Evolutionary conservation across 495 filamentous ascomycete genomes (phyloP).

Genomic region (Xylaria curta): DNA sequence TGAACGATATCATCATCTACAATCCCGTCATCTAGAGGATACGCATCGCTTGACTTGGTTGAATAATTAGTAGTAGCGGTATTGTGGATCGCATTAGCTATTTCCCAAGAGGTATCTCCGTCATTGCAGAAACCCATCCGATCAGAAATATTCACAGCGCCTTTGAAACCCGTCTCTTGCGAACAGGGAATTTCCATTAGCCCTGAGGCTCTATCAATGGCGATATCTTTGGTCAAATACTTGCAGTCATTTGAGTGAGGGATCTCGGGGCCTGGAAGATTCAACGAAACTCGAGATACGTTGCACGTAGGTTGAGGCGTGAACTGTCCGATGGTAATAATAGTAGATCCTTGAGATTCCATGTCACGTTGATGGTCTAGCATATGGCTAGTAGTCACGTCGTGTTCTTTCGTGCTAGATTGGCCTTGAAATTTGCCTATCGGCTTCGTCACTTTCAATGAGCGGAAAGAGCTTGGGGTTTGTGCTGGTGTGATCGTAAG

Average conservation of each 20-base stretch:
- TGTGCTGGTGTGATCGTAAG: neutral
- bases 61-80: neutral
- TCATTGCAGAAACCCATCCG: neutral
- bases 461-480: neutral
- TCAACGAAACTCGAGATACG: neutral
- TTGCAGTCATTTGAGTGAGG: neutral
- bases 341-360: neutral
- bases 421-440: neutral
- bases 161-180: neutral
- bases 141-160: neutral
- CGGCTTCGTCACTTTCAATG: slow-evolving; percentile 18
- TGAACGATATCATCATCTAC: slow-evolving; percentile 24
- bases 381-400: neutral
- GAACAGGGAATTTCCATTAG: neutral
- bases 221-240: neutral
- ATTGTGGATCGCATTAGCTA: neutral
- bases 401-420: neutral
- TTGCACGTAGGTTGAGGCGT: slow-evolving; percentile 1
- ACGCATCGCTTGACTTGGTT: slow-evolving; percentile 25
- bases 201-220: neutral
- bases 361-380: neutral
- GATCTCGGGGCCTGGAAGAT: neutral
- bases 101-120: neutral
- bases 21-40: slow-evolving; percentile 33
- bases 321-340: neutral